Evolutionary conservation across 2,329 filamentous ascomycete genomes (phyloP).

Genomic region (Cytospora leucostoma): DNA sequence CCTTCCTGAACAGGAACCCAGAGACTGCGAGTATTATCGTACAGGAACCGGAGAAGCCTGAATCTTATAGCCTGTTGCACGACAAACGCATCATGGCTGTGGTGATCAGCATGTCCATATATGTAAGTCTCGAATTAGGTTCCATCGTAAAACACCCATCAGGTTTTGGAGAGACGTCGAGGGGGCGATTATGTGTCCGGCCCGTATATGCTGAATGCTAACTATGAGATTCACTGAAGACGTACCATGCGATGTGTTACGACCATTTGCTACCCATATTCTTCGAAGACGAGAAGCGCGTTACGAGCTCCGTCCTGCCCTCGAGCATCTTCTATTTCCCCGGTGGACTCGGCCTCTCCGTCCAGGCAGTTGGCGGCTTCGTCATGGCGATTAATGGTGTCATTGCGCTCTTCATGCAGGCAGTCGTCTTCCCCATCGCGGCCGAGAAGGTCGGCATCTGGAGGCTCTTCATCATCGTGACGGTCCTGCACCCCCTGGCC

Average conservation of each 20-base stretch:
- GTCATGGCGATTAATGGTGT: slow-evolving; percentile 46
- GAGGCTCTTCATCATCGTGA: slow-evolving; percentile 59
- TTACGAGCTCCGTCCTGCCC: slow-evolving; percentile 32
- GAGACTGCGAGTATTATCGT: slow-evolving; percentile 46
- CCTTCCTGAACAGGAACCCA: slow-evolving; percentile 54
- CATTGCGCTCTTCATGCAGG: slow-evolving; percentile 61
- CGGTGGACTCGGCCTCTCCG: slow-evolving; percentile 63
- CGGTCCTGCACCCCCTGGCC: slow-evolving; percentile 61
- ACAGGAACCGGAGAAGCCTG: slow-evolving; percentile 33
- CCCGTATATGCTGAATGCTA: background rate
- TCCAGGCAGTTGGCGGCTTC: slow-evolving; percentile 60
- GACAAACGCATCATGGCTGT: slow-evolving; percentile 68
- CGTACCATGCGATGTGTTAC: slow-evolving; percentile 93
- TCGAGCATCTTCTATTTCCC: slow-evolving; percentile 56
- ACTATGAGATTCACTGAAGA: slow-evolving; percentile 38
- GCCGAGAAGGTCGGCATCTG: slow-evolving; percentile 61
- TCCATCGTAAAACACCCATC: background rate
- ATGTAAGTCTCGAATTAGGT: slow-evolving; percentile 41
- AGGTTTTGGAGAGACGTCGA: background rate
- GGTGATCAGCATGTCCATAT: slow-evolving; percentile 80
- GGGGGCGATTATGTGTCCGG: background rate
- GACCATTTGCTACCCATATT: slow-evolving; percentile 93
- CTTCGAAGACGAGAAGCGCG: slow-evolving; percentile 72
- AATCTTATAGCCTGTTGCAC: slow-evolving; percentile 49
- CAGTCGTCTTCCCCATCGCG: slow-evolving; percentile 61